These are phyloP conservation scores for Naganishia sp. DNA, from an alignment of 1,284 basidiomycete genomes.

Conservation along the genomic window DNA sequence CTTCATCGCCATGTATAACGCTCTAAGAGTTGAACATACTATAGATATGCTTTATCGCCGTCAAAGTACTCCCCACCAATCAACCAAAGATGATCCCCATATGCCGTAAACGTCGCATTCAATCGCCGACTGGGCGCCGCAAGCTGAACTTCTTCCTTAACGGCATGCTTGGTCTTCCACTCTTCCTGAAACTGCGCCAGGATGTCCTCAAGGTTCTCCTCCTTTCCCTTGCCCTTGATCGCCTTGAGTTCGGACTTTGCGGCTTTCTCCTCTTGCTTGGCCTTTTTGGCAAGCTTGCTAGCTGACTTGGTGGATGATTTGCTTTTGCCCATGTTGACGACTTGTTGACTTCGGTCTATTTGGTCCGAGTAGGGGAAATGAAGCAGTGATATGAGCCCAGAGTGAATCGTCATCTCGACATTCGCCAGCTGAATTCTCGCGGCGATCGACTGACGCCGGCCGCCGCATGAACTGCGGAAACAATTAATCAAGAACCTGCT, in stretches of 20 bases:
- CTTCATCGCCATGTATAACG: conserved; percentile 8
- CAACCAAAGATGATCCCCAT: conserved; percentile 75
- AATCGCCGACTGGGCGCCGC: conserved; percentile 28
- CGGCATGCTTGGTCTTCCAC: conserved; percentile 32
- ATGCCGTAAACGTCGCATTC: conserved; percentile 50
- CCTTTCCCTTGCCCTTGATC: conserved; percentile 31
- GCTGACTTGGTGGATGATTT: conserved; percentile 22
- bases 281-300: conserved; percentile 24
- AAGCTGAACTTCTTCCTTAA: conserved; percentile 33
- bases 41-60: conserved; percentile 65
- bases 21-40: conserved; percentile 26
- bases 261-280: conserved; percentile 24
- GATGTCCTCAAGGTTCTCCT: conserved; percentile 33
- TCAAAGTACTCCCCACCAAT: conserved; percentile 78
- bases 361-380: too few relatives aligned
- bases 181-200: conserved; percentile 33
- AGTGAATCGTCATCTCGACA: too few relatives aligned
- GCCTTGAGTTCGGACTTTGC: conserved; percentile 34
- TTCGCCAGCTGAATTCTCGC: not conserved
- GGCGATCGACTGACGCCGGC: not conserved
- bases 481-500: not conserved
- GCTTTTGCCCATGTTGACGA: conserved; percentile 14
- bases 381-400: too few relatives aligned
- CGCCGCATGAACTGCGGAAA: not conserved
- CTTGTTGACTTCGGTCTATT: too few relatives aligned